Base-by-base conservation (phyloP, 352 stramenopile species). In the Phytophthora citrophthora region DNA sequence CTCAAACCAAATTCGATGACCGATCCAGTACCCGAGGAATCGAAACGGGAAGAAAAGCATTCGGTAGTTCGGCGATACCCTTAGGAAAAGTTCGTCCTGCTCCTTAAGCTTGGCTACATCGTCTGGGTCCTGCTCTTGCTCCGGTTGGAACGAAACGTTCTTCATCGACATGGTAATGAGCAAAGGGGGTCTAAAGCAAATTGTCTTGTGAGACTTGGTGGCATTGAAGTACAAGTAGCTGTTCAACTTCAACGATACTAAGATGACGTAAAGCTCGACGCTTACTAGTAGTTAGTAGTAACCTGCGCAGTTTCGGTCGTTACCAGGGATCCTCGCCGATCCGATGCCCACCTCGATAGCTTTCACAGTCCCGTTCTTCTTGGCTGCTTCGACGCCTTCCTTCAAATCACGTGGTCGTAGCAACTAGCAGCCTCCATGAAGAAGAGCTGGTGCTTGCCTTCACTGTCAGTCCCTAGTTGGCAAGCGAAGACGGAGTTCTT, bases 221-320 rank as follows among this genome's bases (percentile, higher is more conserved):
- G n/a, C 24, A 29, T 59, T 59, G 51, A 48, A 59, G 38, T 59
- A 11, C 40, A 41, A 29, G 16, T 45, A 46, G 27, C 40, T 8
- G 18, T 29, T 15, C 36, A 31, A 52, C 54, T 63, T 62, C 54
- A 54, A 62, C 32, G 10, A 12, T 34, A 62, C 32, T 44, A 41
- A 15, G 54, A 55, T 63, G 32, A 54, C 54, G 29, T 46, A 41
- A 41, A 41, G 34, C 12, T 41, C 34, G 16, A 41, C 34, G 34
- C 11, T 41, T 41, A 29, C 51, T 29, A 20, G 18, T 20, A 20
- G 18, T 20, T 68, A 90, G 50, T 79, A 89, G 49, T 85, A 83
- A 9, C 81, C 81, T 31, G 75, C 79, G 50, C 75, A 82, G 76
- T 90, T 89, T 27, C 60, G 61, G 5, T 52, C 54, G 52, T 77